phyloP scores from a whole-genome alignment of 148 eudicot species.

The Spergularia marina region DNA sequence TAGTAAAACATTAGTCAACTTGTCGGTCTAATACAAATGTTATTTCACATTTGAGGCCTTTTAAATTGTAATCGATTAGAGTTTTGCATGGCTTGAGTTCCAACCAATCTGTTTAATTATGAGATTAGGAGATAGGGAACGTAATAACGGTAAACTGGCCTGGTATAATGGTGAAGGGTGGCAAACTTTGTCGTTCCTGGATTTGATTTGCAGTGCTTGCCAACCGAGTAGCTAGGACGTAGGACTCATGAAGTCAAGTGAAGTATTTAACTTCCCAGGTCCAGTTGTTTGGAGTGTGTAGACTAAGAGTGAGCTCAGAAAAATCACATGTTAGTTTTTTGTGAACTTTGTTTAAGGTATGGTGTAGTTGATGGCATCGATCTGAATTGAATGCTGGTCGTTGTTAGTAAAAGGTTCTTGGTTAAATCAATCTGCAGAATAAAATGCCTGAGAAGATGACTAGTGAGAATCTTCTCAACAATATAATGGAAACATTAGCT shows the following conservation, averaged over 20 bases:
- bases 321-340: not conserved
- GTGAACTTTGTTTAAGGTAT: not conserved
- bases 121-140: not conserved
- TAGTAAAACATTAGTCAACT: no score
- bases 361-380: not conserved
- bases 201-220: not conserved
- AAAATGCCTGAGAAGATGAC: slow-evolving; percentile 73
- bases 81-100: no score
- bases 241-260: not conserved
- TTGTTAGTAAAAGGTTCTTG: slow-evolving; percentile 2
- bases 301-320: not conserved
- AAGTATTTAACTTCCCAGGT: not conserved
- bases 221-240: not conserved
- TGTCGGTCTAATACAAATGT: not conserved
- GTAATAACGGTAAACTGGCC: not conserved
- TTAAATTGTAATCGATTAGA: no score
- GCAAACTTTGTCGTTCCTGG: not conserved
- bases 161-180: not conserved
- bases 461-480: slow-evolving; percentile 67
- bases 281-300: not conserved
- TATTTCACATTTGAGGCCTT: not conserved
- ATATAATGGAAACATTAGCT: slow-evolving; percentile 57
- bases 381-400: not conserved
- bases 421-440: slow-evolving; percentile 14
- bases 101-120: not conserved